These are phyloP conservation scores for Coniochaeta sp. DNA, from an alignment of 2,329 filamentous ascomycete species.

Conservation along the genomic window DNA sequence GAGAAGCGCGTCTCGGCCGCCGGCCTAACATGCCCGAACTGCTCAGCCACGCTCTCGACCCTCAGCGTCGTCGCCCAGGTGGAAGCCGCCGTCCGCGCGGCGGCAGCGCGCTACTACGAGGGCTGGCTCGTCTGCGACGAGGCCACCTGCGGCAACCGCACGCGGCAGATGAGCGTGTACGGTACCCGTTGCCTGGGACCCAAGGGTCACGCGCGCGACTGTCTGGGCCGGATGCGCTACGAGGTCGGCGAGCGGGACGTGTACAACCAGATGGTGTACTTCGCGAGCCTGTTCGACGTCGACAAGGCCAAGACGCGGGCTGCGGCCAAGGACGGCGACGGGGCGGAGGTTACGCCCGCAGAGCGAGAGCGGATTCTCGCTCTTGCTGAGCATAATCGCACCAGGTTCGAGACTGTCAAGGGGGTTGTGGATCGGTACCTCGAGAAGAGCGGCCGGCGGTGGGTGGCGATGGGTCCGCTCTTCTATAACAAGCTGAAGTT, in stretches of 20 bases:
- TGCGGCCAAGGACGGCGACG: conserved; percentile 33
- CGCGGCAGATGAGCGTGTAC: conserved; percentile 88
- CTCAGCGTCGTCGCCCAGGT: conserved; percentile 79
- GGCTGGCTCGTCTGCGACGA: conserved; percentile 90
- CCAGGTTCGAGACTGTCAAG: conserved; percentile 69
- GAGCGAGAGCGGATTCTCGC: conserved; percentile 60
- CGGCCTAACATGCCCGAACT: conserved; percentile 68
- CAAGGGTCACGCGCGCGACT: conserved; percentile 75
- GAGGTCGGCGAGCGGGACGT: conserved; percentile 83
- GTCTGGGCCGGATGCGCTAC: conserved; percentile 79
- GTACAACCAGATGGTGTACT: conserved; percentile 92
- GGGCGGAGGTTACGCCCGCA: conserved; percentile 21
- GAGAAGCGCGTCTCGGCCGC: conserved; percentile 56
- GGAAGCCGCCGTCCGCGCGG: conserved; percentile 71
- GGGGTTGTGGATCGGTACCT: conserved; percentile 74
- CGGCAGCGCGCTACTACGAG: conserved; percentile 83
- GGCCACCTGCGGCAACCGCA: conserved; percentile 74
- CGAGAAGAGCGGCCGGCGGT: conserved; percentile 83
- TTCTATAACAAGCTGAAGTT: conserved; percentile 65
- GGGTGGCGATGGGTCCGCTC: conserved; percentile 87
- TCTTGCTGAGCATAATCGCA: conserved; percentile 75
- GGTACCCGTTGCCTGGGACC: conserved; percentile 85
- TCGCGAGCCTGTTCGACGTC: conserved; percentile 78
- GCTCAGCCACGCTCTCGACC: conserved; percentile 56
- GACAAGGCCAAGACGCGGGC: conserved; percentile 59